These are phyloP conservation scores for Colletotrichum orbiculare DNA, from an alignment of 2,329 filamentous ascomycete genomes.

Conservation along the genomic window DNA sequence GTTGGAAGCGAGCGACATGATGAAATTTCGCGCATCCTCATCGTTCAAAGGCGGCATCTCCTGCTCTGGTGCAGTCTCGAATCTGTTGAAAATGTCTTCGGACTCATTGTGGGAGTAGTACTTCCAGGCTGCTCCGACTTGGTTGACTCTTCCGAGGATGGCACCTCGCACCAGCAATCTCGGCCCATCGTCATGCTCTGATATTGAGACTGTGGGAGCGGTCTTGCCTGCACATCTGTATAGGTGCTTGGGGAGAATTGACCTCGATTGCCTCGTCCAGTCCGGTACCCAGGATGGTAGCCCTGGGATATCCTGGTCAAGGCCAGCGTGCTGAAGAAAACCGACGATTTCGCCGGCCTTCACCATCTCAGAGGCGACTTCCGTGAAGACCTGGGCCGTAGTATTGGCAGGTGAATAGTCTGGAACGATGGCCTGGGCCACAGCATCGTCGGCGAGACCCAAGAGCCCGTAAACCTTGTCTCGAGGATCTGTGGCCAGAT, in stretches of 20 bases:
- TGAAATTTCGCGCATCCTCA: slow-evolving; percentile 22
- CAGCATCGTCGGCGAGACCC: slow-evolving; percentile 14
- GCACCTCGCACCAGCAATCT: slow-evolving; percentile 2
- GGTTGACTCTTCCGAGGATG: slow-evolving; percentile 1
- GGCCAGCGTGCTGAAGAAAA: slow-evolving; percentile 18
- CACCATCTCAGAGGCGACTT: slow-evolving; percentile 5
- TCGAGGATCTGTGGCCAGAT: slow-evolving; percentile 9
- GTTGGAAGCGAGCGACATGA: neutral
- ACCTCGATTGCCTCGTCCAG: slow-evolving; percentile 23
- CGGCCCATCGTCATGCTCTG: neutral
- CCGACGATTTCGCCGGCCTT: neutral
- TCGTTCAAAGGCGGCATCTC: slow-evolving; percentile 21
- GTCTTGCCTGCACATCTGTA: slow-evolving; percentile 11
- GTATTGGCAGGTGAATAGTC: slow-evolving; percentile 1
- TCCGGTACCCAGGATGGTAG: slow-evolving; percentile 25
- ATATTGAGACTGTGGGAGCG: neutral
- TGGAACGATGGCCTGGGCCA: slow-evolving; percentile 6
- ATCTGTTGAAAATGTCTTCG: neutral
- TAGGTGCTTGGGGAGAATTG: neutral
- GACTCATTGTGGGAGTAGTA: slow-evolving; percentile 9
- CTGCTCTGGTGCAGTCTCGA: neutral
- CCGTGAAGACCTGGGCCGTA: slow-evolving; percentile 1
- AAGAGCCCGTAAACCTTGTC: slow-evolving; percentile 26
- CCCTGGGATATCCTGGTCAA: slow-evolving; percentile 1
- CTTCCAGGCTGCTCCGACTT: slow-evolving; percentile 12